A percentile compares a stretch with the other conserved stretches of the same genome.
phyloP scores from a whole-genome alignment of 305 asterid genomes.

The Rubia balearica region DNA sequence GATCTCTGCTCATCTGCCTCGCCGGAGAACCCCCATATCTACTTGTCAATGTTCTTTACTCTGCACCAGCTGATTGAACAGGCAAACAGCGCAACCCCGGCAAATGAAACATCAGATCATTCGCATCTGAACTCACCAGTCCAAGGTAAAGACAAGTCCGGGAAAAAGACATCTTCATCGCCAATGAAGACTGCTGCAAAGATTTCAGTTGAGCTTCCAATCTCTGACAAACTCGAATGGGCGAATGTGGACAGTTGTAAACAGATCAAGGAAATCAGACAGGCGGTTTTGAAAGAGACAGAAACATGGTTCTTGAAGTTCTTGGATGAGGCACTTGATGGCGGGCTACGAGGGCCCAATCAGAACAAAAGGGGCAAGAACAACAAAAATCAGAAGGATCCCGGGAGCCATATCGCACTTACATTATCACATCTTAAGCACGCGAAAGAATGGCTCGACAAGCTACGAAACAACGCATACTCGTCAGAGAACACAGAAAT shows the following conservation, averaged over 20 bases:
- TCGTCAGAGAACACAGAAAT: constrained; percentile 29
- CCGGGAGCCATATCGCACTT: constrained; percentile 49
- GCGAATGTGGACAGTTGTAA: constrained; percentile 46
- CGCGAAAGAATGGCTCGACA: constrained; percentile 77
- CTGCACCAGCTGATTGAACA: constrained; percentile 63
- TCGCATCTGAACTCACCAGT: constrained; percentile 25
- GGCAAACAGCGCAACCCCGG: constrained; percentile 27
- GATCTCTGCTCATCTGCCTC: constrained; percentile 67
- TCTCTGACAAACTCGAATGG: constrained; percentile 69
- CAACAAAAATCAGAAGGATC: constrained; percentile 28
- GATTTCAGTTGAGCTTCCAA: constrained; percentile 29
- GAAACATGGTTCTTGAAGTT: constrained; percentile 72
- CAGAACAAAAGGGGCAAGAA: constrained; percentile 43
- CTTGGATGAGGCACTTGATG: constrained; percentile 64
- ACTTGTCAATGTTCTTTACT: constrained; percentile 59
- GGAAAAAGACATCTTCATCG: constrained; percentile 24
- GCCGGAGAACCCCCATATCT: constrained; percentile 60
- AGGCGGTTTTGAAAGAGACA: constrained; percentile 38
- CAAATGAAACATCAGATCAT: constrained; percentile 31
- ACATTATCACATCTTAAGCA: constrained; percentile 74
- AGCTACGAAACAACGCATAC: constrained; percentile 31
- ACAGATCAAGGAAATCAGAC: constrained; percentile 41
- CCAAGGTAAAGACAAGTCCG: constrained; percentile 39
- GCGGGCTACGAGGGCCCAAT: constrained; percentile 37
- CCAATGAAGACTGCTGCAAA: constrained; percentile 25